Conservation (phyloP, 2,329 filamentous ascomycete genomes). For the Diaporthe aspalathi region DNA sequence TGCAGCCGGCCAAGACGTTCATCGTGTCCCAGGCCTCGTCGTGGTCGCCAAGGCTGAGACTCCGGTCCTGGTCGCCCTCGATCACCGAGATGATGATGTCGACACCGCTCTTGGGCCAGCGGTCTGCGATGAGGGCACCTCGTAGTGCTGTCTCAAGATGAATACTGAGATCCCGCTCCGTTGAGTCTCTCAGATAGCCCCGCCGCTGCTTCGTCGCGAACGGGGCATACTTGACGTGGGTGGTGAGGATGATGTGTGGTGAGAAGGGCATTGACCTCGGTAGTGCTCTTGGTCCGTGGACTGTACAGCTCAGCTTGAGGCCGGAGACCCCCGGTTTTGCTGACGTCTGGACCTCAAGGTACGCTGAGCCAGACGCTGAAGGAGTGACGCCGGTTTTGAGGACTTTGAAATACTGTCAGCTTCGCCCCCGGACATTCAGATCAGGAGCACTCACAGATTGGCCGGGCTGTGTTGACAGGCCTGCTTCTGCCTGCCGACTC, state of each 20-base stretch:
- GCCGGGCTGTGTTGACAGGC: constrained; percentile 78
- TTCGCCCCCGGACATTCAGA: constrained; percentile 5
- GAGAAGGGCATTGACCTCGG: constrained; percentile 92
- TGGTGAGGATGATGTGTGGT: constrained; percentile 89
- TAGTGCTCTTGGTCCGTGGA: constrained; percentile 91
- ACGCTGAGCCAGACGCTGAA: constrained; percentile 93
- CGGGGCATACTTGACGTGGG: constrained; percentile 95
- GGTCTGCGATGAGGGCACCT: constrained; percentile 89
- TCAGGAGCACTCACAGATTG: constrained; percentile 78
- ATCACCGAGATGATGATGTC: constrained; percentile 93
- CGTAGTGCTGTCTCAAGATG: constrained; percentile 92
- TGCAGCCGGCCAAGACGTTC: constrained; percentile 90
- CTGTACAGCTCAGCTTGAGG: constrained; percentile 91
- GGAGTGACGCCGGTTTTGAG: constrained; percentile 92
- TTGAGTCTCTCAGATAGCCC: constrained; percentile 86
- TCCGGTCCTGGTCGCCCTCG: constrained; percentile 88
- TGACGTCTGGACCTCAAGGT: constrained; percentile 74
- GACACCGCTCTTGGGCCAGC: constrained; percentile 99
- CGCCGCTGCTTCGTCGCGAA: constrained; percentile 87
- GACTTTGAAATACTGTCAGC: constrained; percentile 62
- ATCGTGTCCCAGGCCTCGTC: constrained; percentile 86
- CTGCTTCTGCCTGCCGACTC: constrained; percentile 63
- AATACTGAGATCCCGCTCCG: constrained; percentile 88
- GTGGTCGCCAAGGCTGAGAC: constrained; percentile 57
- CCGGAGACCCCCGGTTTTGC: constrained; percentile 58